Conservation (phyloP, 371 early-diverging fungal genomes). For the Batkoa obscura region DNA sequence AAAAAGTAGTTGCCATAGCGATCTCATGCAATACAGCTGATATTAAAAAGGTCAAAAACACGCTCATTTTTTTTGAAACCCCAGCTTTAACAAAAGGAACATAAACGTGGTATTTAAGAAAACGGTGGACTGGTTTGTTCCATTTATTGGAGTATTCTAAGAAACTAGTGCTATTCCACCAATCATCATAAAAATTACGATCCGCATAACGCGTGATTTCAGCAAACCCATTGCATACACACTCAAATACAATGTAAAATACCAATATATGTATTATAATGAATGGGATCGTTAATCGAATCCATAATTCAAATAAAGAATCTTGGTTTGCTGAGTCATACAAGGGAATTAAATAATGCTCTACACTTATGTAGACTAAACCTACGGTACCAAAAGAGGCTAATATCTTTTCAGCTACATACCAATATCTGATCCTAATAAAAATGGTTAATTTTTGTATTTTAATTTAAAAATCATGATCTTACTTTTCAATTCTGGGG, state of each 20-base stretch:
- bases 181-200: slow-evolving; percentile 91
- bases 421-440: slow-evolving; percentile 59
- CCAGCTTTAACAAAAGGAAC: slow-evolving; percentile 53
- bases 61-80: slow-evolving; percentile 50
- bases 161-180: slow-evolving; percentile 92
- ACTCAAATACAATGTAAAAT: slow-evolving; percentile 92
- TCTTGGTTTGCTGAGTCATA: slow-evolving; percentile 32
- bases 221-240: slow-evolving; percentile 86
- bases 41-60: slow-evolving; percentile 67
- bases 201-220: slow-evolving; percentile 91
- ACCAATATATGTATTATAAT: slow-evolving; percentile 73
- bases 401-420: slow-evolving; percentile 62
- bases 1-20: slow-evolving; percentile 57
- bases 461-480: not conserved
- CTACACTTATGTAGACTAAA: slow-evolving; percentile 65
- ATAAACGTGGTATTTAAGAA: slow-evolving; percentile 86
- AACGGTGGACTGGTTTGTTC: slow-evolving; percentile 96
- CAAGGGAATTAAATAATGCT: slow-evolving; percentile 66
- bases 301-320: slow-evolving; percentile 26
- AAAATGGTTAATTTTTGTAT: not conserved
- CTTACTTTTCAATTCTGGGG: slow-evolving; percentile 64
- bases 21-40: slow-evolving; percentile 80
- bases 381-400: slow-evolving; percentile 66
- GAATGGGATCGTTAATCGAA: slow-evolving; percentile 54
- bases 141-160: slow-evolving; percentile 95